phyloP scores from a whole-genome alignment of 1,139 yeast species.

The Yamadazyma atlantica region DNA sequence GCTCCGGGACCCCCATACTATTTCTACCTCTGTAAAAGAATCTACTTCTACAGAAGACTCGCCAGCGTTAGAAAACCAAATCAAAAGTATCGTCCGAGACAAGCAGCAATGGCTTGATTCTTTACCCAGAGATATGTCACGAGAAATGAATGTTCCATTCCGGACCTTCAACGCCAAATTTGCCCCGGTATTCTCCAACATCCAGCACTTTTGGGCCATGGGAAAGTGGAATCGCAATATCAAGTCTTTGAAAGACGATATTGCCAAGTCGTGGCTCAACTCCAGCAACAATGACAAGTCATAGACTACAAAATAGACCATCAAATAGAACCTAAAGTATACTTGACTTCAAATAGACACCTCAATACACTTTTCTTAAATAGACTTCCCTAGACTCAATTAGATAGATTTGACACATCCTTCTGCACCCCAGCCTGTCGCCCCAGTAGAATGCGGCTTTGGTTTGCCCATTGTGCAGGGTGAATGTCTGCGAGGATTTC shows the following conservation, averaged over 20 bases:
- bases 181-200: conserved; percentile 49
- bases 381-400: neutral
- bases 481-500: too few species aligned
- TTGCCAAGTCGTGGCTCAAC: conserved; percentile 39
- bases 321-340: too few species aligned
- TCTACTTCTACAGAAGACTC: neutral
- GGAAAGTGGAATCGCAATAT: conserved; percentile 55
- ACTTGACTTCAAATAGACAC: neutral
- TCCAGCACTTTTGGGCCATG: conserved; percentile 65
- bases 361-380: neutral
- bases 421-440: too few species aligned
- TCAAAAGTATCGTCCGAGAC: conserved; percentile 13
- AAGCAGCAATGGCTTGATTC: conserved; percentile 13
- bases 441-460: too few species aligned
- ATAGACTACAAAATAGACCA: neutral
- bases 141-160: conserved; percentile 24
- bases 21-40: too few species aligned
- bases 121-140: conserved; percentile 28
- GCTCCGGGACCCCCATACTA: neutral
- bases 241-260: conserved; percentile 50
- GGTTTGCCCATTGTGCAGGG: too few species aligned
- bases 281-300: neutral
- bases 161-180: conserved; percentile 25
- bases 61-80: conserved; percentile 3
- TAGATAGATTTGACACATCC: too few species aligned